Base-by-base conservation (phyloP, 306 rosid species). In the Amphicarpaea edgeworthii region DNA sequence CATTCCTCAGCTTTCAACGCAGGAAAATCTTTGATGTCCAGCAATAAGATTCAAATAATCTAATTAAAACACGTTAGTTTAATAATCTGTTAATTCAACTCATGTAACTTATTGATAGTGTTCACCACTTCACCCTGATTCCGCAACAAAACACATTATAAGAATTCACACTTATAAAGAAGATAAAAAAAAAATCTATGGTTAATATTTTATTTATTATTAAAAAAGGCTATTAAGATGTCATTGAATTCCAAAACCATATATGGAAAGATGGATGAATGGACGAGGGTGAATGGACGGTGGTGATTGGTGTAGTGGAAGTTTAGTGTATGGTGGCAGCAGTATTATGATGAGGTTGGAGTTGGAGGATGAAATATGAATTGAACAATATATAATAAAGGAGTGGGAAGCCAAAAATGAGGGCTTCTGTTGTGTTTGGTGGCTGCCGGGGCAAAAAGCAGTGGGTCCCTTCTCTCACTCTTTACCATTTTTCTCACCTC, bases 401-500 rank as follows among this genome's bases (percentile, higher is more conserved):
- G 46, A 50, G 60, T 63, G 77, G 58, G 82, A 83, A 54, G 17
- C 26, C 85, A 85, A 85, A 78, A 79, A 77, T 69, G 57, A 75
- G 85, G 86, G 66, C 11, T 79, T 59, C 62, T 79, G 78, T 81
- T 80, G 20, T 73, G 85, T 86, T 87, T 72, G 89, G 85, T 87
- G 86, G 88, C 86, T 80, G 91, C 88, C 81, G 86, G 94, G 81
- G 59, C 81, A 83, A 59, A 81, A 72, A 37, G 23, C 17, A 24
- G 57, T 51, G 81, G 81, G 85, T 9, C 79, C 82, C 73, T 8
- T 68, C 38, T 63, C 58, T 55, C 70, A 19, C 74, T n/a, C 47
- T 49, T 71, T 64, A 26, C 83, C 85, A 85, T 85, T 2, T 75
- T 66, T 58, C 34, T 26, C 34, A 15, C 1, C n/a, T 8, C 53